phyloP scores from a whole-genome alignment of 176 grass and related monocot species.

The Carex littledalei region DNA sequence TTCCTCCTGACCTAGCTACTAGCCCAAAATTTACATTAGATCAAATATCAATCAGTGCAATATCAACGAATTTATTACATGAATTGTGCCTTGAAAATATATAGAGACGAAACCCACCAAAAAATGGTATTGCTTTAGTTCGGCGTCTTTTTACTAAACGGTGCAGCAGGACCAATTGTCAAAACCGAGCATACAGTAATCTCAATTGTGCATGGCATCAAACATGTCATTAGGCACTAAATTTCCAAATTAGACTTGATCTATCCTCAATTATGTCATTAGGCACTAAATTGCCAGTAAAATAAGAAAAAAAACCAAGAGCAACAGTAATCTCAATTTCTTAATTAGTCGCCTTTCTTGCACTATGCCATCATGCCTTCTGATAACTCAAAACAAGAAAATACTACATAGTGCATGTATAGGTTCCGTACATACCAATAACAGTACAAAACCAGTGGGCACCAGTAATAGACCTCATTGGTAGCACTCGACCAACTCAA shows the following conservation, averaged over 20 bases:
- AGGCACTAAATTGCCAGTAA: neutral
- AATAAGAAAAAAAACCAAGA: conserved; percentile 1
- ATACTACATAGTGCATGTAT: neutral
- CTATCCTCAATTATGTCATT: neutral
- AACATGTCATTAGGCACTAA: too few species aligned
- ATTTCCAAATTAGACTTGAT: neutral
- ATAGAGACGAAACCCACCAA: too few species aligned
- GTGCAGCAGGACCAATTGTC: neutral
- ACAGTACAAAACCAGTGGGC: neutral
- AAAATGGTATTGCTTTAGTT: neutral
- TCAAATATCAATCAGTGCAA: too few species aligned
- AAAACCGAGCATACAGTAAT: neutral
- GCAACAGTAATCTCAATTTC: conserved; percentile 56
- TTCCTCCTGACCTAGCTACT: too few species aligned
- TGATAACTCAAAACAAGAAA: conserved; percentile 26
- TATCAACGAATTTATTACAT: too few species aligned
- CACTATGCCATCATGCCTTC: too few species aligned
- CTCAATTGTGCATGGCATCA: neutral
- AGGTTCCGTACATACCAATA: neutral
- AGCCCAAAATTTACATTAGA: too few species aligned
- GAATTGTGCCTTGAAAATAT: too few species aligned
- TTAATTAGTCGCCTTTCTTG: conserved; percentile 18
- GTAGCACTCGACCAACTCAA: neutral
- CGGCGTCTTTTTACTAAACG: neutral
- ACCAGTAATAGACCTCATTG: too few species aligned